Evolutionary conservation across 179 eudicot genomes (phyloP), one percentile per base, ranked within the genome.

Genomic region (Patellifolia procumbens): DNA sequence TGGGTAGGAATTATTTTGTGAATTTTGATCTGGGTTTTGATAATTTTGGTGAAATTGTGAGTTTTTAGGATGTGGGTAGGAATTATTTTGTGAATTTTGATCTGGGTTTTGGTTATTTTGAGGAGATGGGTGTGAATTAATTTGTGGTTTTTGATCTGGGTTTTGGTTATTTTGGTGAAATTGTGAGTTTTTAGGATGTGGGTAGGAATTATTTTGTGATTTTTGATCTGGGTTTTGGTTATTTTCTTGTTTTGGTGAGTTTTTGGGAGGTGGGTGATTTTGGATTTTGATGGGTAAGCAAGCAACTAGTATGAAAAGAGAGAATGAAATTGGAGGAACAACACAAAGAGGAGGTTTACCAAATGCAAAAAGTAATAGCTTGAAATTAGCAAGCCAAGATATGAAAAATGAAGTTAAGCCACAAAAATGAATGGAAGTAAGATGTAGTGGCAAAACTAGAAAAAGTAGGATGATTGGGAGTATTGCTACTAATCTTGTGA

Each of bases 361-460:
- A 45, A 83, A 84, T 48, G 89, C 86, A 49, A 87, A 81, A 51
- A 85, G 85, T 68, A 88, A 74, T 72, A 90, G 88, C 70, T 90
- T 90, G 86, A 90, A 88, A 71, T 84, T 88, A 3, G 87, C 87
- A 28, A 90, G 88, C 91, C 94, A 88, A 22, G 87, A 35, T 2
- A 87, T 71, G 78, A 85, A 82, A 82, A 88, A 88, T 46, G 81
- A 12, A 22, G 91, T 81, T 37, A 74, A 58, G 60, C 81, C 86
- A 71, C 72, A 76, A n/a, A 88, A 76, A 74, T 85, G 89, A 51
- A 84, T 22, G 31, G 91, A 79, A 60, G 84, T 83, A 24, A 88
- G 75, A 3, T 80, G 42, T 11, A 88, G 71, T n/a, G 94, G 94
- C 34, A 90, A 85, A 69, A 70, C 19, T 24, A 84, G n/a, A 79